These are phyloP conservation scores for Suillus cothurnatus DNA, from an alignment of 768 basidiomycete species.

Conservation along the genomic window DNA sequence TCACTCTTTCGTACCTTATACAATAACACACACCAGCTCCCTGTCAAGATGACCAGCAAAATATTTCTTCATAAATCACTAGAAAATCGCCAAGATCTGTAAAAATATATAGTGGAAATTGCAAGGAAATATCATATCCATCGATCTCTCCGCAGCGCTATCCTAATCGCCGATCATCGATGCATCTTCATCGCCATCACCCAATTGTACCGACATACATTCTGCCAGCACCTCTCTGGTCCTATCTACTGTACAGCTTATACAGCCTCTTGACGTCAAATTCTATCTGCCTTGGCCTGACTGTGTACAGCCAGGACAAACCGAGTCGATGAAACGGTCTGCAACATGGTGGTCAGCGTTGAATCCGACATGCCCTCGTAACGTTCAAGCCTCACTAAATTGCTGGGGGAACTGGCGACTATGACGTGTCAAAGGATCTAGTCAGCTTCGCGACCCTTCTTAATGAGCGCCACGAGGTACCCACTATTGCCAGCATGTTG, in stretches of 20 bases:
- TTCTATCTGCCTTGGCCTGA: constrained; percentile 11
- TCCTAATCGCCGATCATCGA: constrained; percentile 21
- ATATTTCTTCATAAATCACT: neutral
- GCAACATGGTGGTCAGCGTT: constrained; percentile 19
- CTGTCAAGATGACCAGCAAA: neutral
- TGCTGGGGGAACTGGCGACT: constrained; percentile 75
- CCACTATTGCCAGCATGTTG: constrained; percentile 80
- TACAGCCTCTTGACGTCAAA: constrained; percentile 6
- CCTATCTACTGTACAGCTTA: constrained; percentile 7
- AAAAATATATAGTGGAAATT: neutral
- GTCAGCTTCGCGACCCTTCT: constrained; percentile 23
- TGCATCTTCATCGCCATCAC: neutral
- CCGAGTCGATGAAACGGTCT: constrained; percentile 40
- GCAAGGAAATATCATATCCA: constrained; percentile 2
- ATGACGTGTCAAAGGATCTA: constrained; percentile 14
- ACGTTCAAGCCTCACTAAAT: constrained; percentile 51
- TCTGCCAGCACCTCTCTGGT: neutral
- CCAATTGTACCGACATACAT: neutral
- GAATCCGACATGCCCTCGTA: constrained; percentile 13
- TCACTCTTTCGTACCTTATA: constrained; percentile 13
- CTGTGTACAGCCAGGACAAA: constrained; percentile 34
- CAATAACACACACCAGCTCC: neutral
- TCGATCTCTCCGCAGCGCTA: constrained; percentile 3
- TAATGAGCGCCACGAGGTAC: constrained; percentile 29
- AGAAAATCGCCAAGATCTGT: neutral